Evolutionary conservation across 495 filamentous ascomycete species (phyloP).

Genomic region (Trichoderma asperelloides): DNA sequence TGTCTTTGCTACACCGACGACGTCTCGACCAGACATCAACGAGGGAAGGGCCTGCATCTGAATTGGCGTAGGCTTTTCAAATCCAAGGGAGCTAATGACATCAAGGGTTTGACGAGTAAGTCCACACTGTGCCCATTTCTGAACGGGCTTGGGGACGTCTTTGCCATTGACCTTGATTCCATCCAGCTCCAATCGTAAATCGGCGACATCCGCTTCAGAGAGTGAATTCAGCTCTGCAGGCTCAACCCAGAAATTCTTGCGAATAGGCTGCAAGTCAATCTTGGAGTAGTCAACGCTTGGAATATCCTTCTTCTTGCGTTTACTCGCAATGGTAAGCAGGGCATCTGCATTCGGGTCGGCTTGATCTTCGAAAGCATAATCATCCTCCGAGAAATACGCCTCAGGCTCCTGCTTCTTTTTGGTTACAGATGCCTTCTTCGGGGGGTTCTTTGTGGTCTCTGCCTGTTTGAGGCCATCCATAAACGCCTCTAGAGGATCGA

Average conservation of each 20-base stretch:
- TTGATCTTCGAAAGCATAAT: conserved; percentile 64
- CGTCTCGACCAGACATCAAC: conserved; percentile 92
- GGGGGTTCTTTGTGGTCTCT: conserved; percentile 31
- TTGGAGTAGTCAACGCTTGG: conserved; percentile 79
- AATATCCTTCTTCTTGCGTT: conserved; percentile 96
- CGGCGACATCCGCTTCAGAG: conserved; percentile 76
- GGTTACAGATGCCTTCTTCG: conserved; percentile 16
- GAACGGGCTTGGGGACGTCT: conserved; percentile 83
- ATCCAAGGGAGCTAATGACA: conserved; percentile 75
- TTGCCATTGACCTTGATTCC: conserved; percentile 86
- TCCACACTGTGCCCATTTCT: conserved; percentile 95
- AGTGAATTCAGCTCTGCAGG: conserved; percentile 74
- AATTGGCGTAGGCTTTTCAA: conserved; percentile 81
- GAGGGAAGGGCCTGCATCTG: conserved; percentile 91
- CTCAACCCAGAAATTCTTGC: conserved; percentile 91
- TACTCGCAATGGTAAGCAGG: conserved; percentile 77
- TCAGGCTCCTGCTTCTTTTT: conserved; percentile 57
- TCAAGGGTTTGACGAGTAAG: conserved; percentile 81
- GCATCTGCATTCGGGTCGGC: conserved; percentile 66
- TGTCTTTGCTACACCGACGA: conserved; percentile 95
- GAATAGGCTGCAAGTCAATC: conserved; percentile 72
- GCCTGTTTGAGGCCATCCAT: conserved; percentile 64
- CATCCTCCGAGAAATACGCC: conserved; percentile 79
- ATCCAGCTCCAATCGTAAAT: conserved; percentile 77
- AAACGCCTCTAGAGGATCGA: conserved; percentile 92